Evolutionary conservation across 495 filamentous ascomycete genomes (phyloP), one percentile per base, ranked within the genome.

Genomic region (Penicillium soppii): DNA sequence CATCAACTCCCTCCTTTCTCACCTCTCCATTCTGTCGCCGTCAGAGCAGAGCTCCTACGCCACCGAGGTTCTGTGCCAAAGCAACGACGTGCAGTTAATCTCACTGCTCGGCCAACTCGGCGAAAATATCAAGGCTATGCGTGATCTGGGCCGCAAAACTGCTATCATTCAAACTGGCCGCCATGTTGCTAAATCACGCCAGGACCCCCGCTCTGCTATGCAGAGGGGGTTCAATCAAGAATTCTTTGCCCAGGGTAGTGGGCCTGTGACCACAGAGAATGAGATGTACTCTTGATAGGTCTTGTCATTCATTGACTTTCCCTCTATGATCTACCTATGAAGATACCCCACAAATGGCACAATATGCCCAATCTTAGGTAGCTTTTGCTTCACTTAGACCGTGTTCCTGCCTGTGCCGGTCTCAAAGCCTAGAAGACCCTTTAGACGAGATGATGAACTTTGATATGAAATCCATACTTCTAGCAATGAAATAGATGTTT

Each of bases 71-170:
- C 84, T 86, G 46, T 78, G 83, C 4, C 87, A 94, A 68, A 76
- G 80, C 47, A 89, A 89, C 53, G 90, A 96, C 54, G 90, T 95
- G 30, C 74, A 82, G 35, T 75, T 96, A 0, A 78, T 92, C 41
- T 76, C 80, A 7, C 65, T 97, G 3, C 76, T 96, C 3, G 81
- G 88, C 29, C 73, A 78, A 38, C 70, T 96, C 23, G 80, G 88
- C 21, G 71, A 83, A 45, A 87, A 82, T 49, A 71, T 89, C 19
- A 81, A 80, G 57, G 79, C 84, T 36, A 80, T 86, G 19, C 75
- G 84, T 29, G 84, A 87, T 35, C 67, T 89, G 10, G 87, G 88
- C n/a, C 82, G 80, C 60, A 92, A 90, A 63, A 86, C 85, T 50
- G 72, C 72, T 7, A 72, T 87, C 15, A 68, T 92, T 19, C 83